phyloP scores from a whole-genome alignment of 495 filamentous ascomycete species.

The Tuber microsphaerosporum region DNA sequence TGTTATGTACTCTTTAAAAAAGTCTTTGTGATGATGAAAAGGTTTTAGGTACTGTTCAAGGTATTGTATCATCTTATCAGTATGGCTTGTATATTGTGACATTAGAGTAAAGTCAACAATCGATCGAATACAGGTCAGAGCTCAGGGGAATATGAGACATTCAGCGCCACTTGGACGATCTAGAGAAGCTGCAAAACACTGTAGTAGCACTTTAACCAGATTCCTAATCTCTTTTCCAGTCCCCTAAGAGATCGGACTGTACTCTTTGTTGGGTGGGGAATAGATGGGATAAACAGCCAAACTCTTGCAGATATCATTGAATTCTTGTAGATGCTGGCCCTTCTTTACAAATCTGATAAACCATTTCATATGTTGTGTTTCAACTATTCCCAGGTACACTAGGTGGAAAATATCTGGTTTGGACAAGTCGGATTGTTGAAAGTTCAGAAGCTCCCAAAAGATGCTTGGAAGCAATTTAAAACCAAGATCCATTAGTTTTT shows the following conservation, averaged over 20 bases:
- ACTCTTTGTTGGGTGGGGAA: neutral
- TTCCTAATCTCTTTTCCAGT: constrained; percentile 7
- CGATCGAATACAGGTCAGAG: neutral
- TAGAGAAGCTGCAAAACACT: neutral
- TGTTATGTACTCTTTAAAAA: neutral
- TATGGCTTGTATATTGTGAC: neutral
- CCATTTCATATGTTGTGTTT: too few relatives aligned
- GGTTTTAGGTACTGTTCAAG: neutral
- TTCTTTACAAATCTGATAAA: too few relatives aligned
- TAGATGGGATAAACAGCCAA: constrained; percentile 7
- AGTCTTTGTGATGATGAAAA: neutral
- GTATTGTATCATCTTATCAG: neutral
- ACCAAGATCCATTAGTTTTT: too few relatives aligned
- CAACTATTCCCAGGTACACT: too few relatives aligned
- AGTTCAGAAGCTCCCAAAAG: too few relatives aligned
- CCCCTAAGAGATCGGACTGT: constrained; percentile 1
- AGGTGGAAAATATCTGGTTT: too few relatives aligned
- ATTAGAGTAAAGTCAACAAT: neutral
- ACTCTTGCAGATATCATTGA: constrained; percentile 10
- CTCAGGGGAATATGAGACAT: neutral
- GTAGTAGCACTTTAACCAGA: neutral
- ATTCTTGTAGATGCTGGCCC: neutral
- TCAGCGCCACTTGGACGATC: neutral
- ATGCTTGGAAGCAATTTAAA: too few relatives aligned
- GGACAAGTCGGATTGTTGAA: too few relatives aligned